Evolutionary conservation across 768 basidiomycete genomes (phyloP).

Genomic region (Tricholoma flavovirens): DNA sequence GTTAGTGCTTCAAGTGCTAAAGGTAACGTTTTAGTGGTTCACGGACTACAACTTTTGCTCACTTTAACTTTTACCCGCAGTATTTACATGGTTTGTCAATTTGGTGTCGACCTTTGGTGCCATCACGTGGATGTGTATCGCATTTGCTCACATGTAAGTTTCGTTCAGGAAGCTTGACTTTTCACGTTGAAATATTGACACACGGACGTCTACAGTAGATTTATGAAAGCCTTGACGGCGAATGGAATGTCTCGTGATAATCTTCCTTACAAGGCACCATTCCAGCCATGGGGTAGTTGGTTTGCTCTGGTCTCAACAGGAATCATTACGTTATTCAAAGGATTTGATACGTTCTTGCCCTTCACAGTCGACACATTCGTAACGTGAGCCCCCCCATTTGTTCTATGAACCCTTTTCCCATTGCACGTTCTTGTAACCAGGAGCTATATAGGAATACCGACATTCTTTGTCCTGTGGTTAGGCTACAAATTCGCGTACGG

Average conservation of each 20-base stretch:
- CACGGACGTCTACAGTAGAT: slow-evolving; percentile 22
- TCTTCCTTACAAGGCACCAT: slow-evolving; percentile 51
- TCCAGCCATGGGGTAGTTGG: slow-evolving; percentile 58
- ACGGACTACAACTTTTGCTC: slow-evolving; percentile 2
- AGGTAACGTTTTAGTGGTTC: slow-evolving; percentile 27
- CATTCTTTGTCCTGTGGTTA: slow-evolving; percentile 35
- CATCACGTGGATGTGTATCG: slow-evolving; percentile 47
- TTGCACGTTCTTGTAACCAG: slow-evolving; percentile 22
- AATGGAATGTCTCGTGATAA: slow-evolving; percentile 37
- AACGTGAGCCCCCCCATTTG: slow-evolving; percentile 36
- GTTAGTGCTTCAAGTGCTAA: slow-evolving; percentile 44
- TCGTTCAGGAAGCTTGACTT: not conserved
- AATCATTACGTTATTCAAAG: slow-evolving; percentile 56
- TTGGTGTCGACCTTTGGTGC: slow-evolving; percentile 44
- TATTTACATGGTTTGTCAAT: slow-evolving; percentile 46
- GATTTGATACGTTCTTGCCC: slow-evolving; percentile 44
- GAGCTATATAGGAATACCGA: slow-evolving; percentile 39
- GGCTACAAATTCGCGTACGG: slow-evolving; percentile 35
- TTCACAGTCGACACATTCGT: slow-evolving; percentile 54
- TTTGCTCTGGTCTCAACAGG: slow-evolving; percentile 48
- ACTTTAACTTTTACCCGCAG: slow-evolving; percentile 35
- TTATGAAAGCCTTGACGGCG: slow-evolving; percentile 39
- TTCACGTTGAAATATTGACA: not conserved
- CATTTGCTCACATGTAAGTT: slow-evolving; percentile 55
- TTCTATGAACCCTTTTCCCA: slow-evolving; percentile 3